Base-by-base conservation (phyloP, 2,329 filamentous ascomycete genomes). In the Dactylellina leptospora region DNA sequence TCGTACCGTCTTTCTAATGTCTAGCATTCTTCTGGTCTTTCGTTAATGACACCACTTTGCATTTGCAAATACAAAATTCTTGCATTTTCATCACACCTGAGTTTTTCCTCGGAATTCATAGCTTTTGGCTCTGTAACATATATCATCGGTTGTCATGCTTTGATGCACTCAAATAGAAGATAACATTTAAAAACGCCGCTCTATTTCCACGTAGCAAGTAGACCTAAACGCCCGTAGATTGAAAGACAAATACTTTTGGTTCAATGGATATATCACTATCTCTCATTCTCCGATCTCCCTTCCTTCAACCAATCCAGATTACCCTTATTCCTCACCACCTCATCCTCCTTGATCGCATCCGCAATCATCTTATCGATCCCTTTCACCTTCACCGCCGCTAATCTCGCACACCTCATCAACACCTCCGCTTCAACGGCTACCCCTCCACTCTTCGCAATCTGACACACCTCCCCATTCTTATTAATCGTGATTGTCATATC, bases 361-460 rank as follows among this genome's bases (percentile, higher is more conserved):
- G 92, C 88, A 64, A 99, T 85, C 75, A 92, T 81, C 18, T 85
- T 85, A 74, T 90, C 90, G 75, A 97, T 84, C 76, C 91, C 88
- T 82, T 91, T 92, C 18, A 91, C 91, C 81, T 93, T 96, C 72
- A 85, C 84, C 78, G 93, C 80, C 9, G 93, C 92, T 66, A 88
- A 81, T 61, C 85, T 87, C 1, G 90, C 88, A 80, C 91, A 96
- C 76, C 88, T 86, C 75, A 99, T 82, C 75, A 97, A 81, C 30
- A 85, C 83, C 71, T 93, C 82, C 1, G 93, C 92, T 79, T 97
- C 91, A 10, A 96, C 86, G 0, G 92, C 86, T 18, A 86, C 85
- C 23, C 95, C 95, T 22, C 93, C 93, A 68, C 95, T 86, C 82
- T 99, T 99, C 27, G 92, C 89, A 71, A 97, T 86, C 80, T 96